Evolutionary conservation across 495 filamentous ascomycete genomes (phyloP).

Genomic region (Lophium mytilinum): DNA sequence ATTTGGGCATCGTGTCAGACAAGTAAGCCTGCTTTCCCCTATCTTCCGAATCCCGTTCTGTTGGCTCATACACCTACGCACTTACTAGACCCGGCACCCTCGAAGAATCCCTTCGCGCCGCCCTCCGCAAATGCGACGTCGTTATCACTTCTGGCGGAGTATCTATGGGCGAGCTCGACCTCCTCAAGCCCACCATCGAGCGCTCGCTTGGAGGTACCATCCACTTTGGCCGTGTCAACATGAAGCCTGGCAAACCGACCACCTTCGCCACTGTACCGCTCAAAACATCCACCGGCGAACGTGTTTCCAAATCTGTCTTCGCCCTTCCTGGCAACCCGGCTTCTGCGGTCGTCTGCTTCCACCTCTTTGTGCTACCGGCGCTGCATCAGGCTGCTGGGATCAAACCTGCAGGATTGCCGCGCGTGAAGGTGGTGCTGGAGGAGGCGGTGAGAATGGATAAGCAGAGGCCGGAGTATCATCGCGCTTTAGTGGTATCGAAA

Average conservation of each 20-base stretch:
- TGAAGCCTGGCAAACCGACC: slow-evolving; percentile 97
- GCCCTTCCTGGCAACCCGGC: slow-evolving; percentile 92
- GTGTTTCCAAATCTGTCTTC: slow-evolving; percentile 67
- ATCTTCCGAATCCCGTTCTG: not conserved
- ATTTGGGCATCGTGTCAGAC: slow-evolving; percentile 83
- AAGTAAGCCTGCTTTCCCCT: slow-evolving; percentile 35
- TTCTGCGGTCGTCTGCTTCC: slow-evolving; percentile 82
- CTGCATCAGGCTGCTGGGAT: slow-evolving; percentile 64
- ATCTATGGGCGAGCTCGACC: slow-evolving; percentile 95
- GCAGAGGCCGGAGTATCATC: slow-evolving; percentile 77
- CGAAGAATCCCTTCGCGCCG: slow-evolving; percentile 64
- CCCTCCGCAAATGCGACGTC: slow-evolving; percentile 66
- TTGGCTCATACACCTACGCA: slow-evolving; percentile 8
- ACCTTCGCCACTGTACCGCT: slow-evolving; percentile 86
- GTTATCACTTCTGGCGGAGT: slow-evolving; percentile 92
- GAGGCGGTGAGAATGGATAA: slow-evolving; percentile 67
- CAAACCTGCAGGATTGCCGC: slow-evolving; percentile 57
- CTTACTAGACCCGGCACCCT: slow-evolving; percentile 51
- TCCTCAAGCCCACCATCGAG: slow-evolving; percentile 96
- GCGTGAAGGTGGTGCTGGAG: slow-evolving; percentile 59
- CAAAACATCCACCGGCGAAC: slow-evolving; percentile 38
- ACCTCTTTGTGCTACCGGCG: slow-evolving; percentile 87
- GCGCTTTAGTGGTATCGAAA: slow-evolving; percentile 55
- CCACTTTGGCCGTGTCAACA: slow-evolving; percentile 90
- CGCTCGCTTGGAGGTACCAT: slow-evolving; percentile 83